Conservation (phyloP, 768 basidiomycete genomes). For the Kwoniella europaea region DNA sequence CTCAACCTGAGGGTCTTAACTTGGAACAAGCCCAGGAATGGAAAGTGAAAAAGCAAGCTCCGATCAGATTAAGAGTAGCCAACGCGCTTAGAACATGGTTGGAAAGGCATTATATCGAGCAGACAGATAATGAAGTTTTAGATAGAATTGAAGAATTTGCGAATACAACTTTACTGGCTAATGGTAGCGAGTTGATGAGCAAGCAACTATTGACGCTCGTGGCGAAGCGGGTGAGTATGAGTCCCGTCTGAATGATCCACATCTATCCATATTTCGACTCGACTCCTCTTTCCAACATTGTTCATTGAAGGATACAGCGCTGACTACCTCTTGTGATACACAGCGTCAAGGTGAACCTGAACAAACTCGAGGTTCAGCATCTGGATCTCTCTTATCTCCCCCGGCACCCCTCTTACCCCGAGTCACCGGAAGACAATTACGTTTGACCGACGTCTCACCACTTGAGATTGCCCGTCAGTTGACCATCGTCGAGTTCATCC, state of each 20-base stretch:
- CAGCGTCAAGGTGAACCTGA: conserved; percentile 39
- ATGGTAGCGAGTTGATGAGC: conserved; percentile 64
- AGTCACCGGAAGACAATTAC: conserved; percentile 60
- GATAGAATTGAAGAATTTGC: conserved; percentile 80
- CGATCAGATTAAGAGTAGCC: conserved; percentile 83
- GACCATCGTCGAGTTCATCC: conserved; percentile 83
- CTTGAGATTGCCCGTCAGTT: conserved; percentile 90
- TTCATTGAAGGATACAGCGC: too few species aligned
- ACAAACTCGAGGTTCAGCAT: conserved; percentile 36
- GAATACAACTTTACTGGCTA: conserved; percentile 62
- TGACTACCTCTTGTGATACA: not conserved
- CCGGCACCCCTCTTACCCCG: conserved; percentile 51
- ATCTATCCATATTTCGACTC: not conserved
- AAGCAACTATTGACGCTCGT: conserved; percentile 76
- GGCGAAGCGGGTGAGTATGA: conserved; percentile 73
- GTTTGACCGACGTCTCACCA: conserved; percentile 82
- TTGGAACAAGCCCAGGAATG: conserved; percentile 73
- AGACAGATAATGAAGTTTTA: conserved; percentile 81
- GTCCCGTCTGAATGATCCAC: not conserved
- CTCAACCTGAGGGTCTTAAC: conserved; percentile 71
- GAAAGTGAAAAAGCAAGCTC: conserved; percentile 81
- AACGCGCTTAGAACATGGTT: conserved; percentile 92
- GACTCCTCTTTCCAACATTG: not conserved
- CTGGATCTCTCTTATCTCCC: conserved; percentile 45
- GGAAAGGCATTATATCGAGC: conserved; percentile 74